Evolutionary conservation across 208 protist genomes (phyloP), one percentile per base, ranked within the genome.

Genomic region (Trypanosoma mega): DNA sequence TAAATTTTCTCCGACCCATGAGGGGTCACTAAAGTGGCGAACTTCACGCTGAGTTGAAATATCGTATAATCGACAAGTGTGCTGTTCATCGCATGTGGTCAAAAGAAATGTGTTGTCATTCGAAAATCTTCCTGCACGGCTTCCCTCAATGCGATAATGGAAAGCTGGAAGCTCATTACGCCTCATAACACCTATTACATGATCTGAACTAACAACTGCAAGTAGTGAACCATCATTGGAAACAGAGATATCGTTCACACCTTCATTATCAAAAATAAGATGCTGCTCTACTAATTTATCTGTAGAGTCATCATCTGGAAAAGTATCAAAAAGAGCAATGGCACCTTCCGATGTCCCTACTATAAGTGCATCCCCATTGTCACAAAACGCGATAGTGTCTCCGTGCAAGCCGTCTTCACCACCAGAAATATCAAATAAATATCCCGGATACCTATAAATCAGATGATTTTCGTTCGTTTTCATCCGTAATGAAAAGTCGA

Each of bases 281-380:
- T 93, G 89, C 54, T 92, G 85, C 66, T 92, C 85, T 18, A 90
- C 63, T 4, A 91, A 66, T 50, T 91, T 91, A 46, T 93, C 82
- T 30, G 73, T 70, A 36, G 68, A 70, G 9, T 63, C 58, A 39
- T 92, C 83, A 50, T 90, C 85, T 16, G 82, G 77, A 62, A 90
- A 90, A 9, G 82, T 92, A 70, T 92, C 81, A 58, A 95, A 95
- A 36, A 93, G 57, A 2, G 78, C 77, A 21, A 95, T 64, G 2
- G 66, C 74, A 20, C 89, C 89, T 46, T 95, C 85, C 27, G 83
- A 87, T 18, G 85, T 95, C 36, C 89, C 89, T 24, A 92, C 86
- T 39, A 87, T 58, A 51, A 95, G 58, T 36, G 79, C 64, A 33
- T 91, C 79, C 18, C 89, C 89, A 47, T 63, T 69, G 64, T 95